Base-by-base conservation (phyloP, 2,329 filamentous ascomycete species). In the Exophiala phaeomuriformis region DNA sequence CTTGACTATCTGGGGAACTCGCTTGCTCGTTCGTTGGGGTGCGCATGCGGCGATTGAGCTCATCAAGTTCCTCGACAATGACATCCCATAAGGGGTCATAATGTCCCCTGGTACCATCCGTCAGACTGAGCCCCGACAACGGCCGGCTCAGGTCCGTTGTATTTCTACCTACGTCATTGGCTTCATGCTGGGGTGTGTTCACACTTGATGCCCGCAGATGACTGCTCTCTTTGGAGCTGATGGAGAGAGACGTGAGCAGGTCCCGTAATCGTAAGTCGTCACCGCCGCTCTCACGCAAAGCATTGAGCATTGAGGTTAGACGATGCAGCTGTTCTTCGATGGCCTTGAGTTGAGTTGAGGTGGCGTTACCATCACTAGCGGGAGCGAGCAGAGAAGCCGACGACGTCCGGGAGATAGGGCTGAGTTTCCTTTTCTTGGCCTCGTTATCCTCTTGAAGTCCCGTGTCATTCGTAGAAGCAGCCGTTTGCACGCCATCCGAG, bases 311-410 rank as follows among this genome's bases (percentile, higher is more conserved):
- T 12, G 67, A 67, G 28, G 71, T 72, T 19, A 75, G 65, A 35
- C 72, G 72, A 52, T 71, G 68, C 36, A 75, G 59, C 45, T 72
- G 69, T 8, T 68, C 64, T 57, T 72, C 71, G 52, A 75, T 74
- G 8, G 69, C 70, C 19, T 69, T 64, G 5, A 68, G 65, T 39
- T 55, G 54, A n/a, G 39, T 31, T 7, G 56, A 67, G 64, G 8
- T 59, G 52, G 47, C 63, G 12, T 7, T 5, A 27, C 28, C 39
- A 68, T 46, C 62, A 61, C 12, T 64, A 63, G 6, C 43, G 50
- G 9, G 61, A 56, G 5, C 64, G 27, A 35, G 6, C 27, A 32
- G 12, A 12, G 33, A 42, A n/a, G 10, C 42, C 29, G 45, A 41
- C 5, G 37, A 29, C 7, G 37, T 45, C 40, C 47, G 47, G 5